A percentile compares a stretch with the other conserved stretches of the same genome.
Evolutionary conservation across 2,329 filamentous ascomycete species (phyloP).

Genomic region (Venturia effusa): DNA sequence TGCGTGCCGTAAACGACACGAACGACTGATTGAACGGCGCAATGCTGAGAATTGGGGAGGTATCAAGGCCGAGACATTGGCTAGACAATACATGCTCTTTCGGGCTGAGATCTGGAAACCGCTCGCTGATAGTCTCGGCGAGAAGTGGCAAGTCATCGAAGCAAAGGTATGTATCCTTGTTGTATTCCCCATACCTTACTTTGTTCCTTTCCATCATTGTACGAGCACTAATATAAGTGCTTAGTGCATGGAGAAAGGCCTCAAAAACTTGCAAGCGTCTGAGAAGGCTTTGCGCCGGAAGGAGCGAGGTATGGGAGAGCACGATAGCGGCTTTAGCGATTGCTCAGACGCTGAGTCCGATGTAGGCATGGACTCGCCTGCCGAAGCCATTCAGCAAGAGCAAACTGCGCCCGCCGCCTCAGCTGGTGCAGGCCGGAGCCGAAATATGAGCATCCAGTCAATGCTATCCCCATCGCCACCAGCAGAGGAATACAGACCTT

Average conservation of each 20-base stretch:
- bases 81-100: conserved; percentile 67
- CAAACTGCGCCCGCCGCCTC: background rate
- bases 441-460: conserved; percentile 27
- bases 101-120: conserved; percentile 73
- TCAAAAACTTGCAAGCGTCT: conserved; percentile 68
- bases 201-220: conserved; percentile 7
- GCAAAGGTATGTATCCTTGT: conserved; percentile 54
- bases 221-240: background rate
- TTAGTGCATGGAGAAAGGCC: conserved; percentile 72
- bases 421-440: background rate
- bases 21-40: conserved; percentile 66
- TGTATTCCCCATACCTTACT: background rate
- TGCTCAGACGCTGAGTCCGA: conserved; percentile 39
- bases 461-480: conserved; percentile 23
- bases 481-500: background rate
- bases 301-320: conserved; percentile 45
- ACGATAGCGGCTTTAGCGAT: conserved; percentile 58
- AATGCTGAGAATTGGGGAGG: conserved; percentile 70
- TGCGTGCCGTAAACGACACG: conserved; percentile 81
- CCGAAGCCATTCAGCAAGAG: background rate
- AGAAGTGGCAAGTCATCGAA: conserved; percentile 59
- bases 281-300: conserved; percentile 55
- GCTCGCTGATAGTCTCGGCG: conserved; percentile 51
- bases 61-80: conserved; percentile 61
- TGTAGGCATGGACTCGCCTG: conserved; percentile 37